These are phyloP conservation scores for Peronospora farinosa DNA, from an alignment of 352 stramenopile genomes.

Conservation along the genomic window DNA sequence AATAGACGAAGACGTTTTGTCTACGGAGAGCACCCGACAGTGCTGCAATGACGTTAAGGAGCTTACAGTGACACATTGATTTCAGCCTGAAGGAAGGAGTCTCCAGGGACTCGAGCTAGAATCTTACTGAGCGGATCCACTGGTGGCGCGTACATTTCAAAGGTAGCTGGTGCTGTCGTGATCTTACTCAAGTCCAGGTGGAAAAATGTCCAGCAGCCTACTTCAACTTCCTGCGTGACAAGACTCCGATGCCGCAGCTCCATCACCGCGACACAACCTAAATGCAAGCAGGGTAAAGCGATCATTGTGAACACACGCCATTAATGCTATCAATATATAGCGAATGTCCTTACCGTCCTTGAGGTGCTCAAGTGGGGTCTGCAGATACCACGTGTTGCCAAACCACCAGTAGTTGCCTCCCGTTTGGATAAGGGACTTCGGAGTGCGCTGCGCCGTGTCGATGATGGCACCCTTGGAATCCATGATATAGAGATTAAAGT, in stretches of 20 bases:
- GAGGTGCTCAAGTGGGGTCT: conserved; percentile 79
- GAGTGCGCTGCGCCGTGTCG: conserved; percentile 65
- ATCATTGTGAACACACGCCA: conserved; percentile 5
- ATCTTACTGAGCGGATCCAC: conserved; percentile 85
- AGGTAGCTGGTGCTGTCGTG: conserved; percentile 76
- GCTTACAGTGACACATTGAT: conserved; percentile 83
- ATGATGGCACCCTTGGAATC: conserved; percentile 67
- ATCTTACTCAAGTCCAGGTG: conserved; percentile 85
- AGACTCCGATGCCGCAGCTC: conserved; percentile 80
- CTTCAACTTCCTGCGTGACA: conserved; percentile 79
- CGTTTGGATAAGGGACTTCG: conserved; percentile 82
- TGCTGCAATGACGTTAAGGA: conserved; percentile 11
- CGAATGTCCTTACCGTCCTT: conserved; percentile 58
- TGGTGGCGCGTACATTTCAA: conserved; percentile 85
- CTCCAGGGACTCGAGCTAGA: conserved; percentile 71
- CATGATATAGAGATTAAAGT: conserved; percentile 84
- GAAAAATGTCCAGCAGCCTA: conserved; percentile 88
- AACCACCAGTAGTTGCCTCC: conserved; percentile 87
- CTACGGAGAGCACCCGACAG: conserved; percentile 1
- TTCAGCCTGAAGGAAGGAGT: conserved; percentile 86
- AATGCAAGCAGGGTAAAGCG: conserved; percentile 4
- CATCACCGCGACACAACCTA: conserved; percentile 84
- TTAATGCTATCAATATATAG: neutral
- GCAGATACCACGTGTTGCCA: conserved; percentile 84
- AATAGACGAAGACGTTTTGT: conserved; percentile 5